phyloP scores from a whole-genome alignment of 2,329 filamentous ascomycete species.

The Colletotrichum coccodes region DNA sequence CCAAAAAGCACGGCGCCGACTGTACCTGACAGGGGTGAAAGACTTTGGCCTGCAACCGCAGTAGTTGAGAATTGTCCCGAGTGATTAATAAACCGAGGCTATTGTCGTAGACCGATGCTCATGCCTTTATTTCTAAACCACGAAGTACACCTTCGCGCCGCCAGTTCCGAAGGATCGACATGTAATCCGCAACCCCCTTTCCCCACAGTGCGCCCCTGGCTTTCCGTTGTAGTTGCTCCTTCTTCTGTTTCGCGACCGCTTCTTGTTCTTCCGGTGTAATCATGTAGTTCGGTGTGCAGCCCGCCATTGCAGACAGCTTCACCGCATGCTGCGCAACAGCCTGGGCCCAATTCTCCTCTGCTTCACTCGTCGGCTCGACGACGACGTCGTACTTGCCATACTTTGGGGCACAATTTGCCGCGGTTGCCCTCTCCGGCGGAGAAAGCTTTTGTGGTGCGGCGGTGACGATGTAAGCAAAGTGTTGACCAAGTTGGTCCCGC shows the following conservation, averaged over 20 bases:
- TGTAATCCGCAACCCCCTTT: background rate
- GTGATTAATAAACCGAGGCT: too few species aligned
- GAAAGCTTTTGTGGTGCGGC: background rate
- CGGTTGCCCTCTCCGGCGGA: too few species aligned
- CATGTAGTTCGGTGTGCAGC: slow-evolving; percentile 22
- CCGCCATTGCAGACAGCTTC: slow-evolving; percentile 16
- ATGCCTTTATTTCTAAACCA: background rate
- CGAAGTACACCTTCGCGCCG: background rate
- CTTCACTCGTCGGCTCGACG: slow-evolving; percentile 37
- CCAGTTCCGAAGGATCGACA: background rate
- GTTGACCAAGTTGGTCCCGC: slow-evolving; percentile 49
- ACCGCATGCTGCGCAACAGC: slow-evolving; percentile 42
- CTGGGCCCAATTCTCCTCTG: slow-evolving; percentile 38
- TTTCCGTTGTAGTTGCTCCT: background rate
- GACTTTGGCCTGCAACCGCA: too few species aligned
- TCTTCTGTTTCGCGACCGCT: background rate
- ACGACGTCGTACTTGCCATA: slow-evolving; percentile 49
- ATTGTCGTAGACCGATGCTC: background rate
- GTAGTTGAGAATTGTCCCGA: too few species aligned
- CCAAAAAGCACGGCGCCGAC: too few species aligned
- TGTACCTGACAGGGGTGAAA: too few species aligned
- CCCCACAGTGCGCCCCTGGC: background rate
- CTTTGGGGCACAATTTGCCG: too few species aligned
- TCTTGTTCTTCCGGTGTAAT: background rate
- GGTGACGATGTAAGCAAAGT: slow-evolving; percentile 51